Percentiles rank a stretch among this genome's conserved stretches.
Conservation (phyloP, 768 basidiomycete genomes). For the Grammothele lineata region DNA sequence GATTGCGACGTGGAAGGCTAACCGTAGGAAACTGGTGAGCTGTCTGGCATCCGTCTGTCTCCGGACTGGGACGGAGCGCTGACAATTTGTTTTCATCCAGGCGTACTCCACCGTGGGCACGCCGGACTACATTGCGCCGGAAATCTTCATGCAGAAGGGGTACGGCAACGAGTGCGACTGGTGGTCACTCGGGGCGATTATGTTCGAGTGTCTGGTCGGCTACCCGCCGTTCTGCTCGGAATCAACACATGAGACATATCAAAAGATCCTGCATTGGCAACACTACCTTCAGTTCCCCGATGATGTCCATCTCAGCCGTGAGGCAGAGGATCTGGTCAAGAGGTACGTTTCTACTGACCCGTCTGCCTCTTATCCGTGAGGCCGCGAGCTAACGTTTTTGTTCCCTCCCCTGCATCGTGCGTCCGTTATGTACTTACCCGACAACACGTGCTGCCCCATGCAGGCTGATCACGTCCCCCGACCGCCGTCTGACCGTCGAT, state of each 20-base stretch:
- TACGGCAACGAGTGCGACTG: constrained; percentile 98
- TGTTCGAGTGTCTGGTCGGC: constrained; percentile 97
- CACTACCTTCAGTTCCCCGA: constrained; percentile 86
- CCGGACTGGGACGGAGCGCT: not conserved
- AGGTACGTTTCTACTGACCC: constrained; percentile 50
- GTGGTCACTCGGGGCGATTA: constrained; percentile 99
- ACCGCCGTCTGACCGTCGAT: constrained; percentile 73
- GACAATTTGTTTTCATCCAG: constrained; percentile 33
- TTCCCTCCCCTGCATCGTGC: too few relatives aligned
- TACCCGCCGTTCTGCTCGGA: constrained; percentile 98
- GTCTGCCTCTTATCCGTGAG: too few relatives aligned
- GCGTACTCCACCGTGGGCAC: constrained; percentile 98
- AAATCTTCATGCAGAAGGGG: constrained; percentile 95
- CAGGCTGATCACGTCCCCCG: constrained; percentile 81
- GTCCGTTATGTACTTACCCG: too few relatives aligned
- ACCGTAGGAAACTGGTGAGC: constrained; percentile 85
- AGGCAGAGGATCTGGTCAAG: constrained; percentile 86
- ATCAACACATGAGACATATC: constrained; percentile 94
- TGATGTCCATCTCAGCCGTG: constrained; percentile 87
- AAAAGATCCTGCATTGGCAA: constrained; percentile 96
- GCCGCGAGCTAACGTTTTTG: too few relatives aligned
- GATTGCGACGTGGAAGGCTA: constrained; percentile 99
- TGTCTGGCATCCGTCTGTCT: not conserved
- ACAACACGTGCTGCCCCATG: too few relatives aligned
- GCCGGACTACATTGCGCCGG: constrained; percentile 94